These are phyloP conservation scores for Yamadazyma membranifaciens DNA, from an alignment of 1,139 yeast genomes.

Conservation along the genomic window DNA sequence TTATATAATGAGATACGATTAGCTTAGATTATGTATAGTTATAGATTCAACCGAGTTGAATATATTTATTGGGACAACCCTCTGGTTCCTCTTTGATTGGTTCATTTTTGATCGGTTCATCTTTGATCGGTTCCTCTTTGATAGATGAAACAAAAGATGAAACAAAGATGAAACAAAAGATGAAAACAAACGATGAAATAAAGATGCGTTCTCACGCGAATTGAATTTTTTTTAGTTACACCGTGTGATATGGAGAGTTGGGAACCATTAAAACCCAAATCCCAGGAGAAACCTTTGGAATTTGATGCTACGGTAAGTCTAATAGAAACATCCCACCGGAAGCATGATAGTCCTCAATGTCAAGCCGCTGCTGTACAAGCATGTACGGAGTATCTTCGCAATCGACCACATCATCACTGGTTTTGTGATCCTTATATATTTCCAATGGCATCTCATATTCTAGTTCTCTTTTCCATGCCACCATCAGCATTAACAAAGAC, in stretches of 20 bases:
- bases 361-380: slow-evolving; percentile 27
- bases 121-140: no score
- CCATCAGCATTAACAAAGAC: slow-evolving; percentile 35
- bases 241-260: background rate
- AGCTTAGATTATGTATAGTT: no score
- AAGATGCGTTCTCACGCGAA: slow-evolving; percentile 1
- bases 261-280: slow-evolving; percentile 2
- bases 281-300: slow-evolving; percentile 20
- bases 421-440: slow-evolving; percentile 54
- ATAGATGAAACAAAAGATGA: no score
- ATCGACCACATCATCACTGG: slow-evolving; percentile 37
- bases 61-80: no score
- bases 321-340: slow-evolving; percentile 23
- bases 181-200: no score
- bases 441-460: slow-evolving; percentile 50
- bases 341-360: slow-evolving; percentile 23
- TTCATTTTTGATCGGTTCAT: no score
- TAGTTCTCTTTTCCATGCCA: slow-evolving; percentile 61
- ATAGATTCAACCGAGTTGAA: no score
- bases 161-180: no score
- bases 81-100: no score
- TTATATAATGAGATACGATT: background rate
- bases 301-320: slow-evolving; percentile 23
- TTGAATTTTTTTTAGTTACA: background rate
- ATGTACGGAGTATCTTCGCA: slow-evolving; percentile 25